A percentile compares a stretch with the other conserved stretches of the same genome.
phyloP scores from a whole-genome alignment of 148 eudicot genomes.

The Fagopyrum esculentum region DNA sequence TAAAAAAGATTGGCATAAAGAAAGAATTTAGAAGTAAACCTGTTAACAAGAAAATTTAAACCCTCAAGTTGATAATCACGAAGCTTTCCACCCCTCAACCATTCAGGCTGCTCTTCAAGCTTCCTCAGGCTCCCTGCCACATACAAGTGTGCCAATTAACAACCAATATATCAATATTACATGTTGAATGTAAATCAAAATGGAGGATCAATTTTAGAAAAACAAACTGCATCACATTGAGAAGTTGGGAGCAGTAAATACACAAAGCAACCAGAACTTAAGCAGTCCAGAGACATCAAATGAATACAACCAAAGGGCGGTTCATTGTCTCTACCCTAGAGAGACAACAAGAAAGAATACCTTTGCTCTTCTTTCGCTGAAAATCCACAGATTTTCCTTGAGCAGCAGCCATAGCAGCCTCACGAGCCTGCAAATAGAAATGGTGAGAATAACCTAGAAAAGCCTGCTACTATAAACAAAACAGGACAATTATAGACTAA shows the following conservation, averaged over 20 bases:
- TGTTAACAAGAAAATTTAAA: constrained; percentile 91
- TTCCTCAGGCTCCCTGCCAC: constrained; percentile 76
- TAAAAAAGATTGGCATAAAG: not conserved
- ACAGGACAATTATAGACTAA: not conserved
- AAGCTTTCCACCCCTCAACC: constrained; percentile 93
- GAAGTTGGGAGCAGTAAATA: not conserved
- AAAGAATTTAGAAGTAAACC: constrained; percentile 32
- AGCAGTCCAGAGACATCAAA: not conserved
- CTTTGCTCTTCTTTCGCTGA: constrained; percentile 90
- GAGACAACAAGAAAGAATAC: constrained; percentile 20
- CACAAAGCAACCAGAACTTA: not conserved
- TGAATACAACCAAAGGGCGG: not conserved
- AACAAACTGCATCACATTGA: not conserved
- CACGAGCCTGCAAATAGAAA: constrained; percentile 54
- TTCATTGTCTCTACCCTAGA: not conserved
- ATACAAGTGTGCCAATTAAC: not conserved
- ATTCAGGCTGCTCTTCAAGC: constrained; percentile 98
- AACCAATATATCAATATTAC: not conserved
- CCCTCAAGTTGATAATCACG: constrained; percentile 99
- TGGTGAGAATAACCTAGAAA: not conserved
- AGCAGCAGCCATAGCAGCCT: constrained; percentile 53
- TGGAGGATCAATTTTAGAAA: not conserved
- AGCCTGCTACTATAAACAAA: not conserved
- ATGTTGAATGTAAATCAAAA: not conserved
- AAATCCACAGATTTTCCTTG: constrained; percentile 83